These are phyloP conservation scores for Arabidopsis arenosa DNA, from an alignment of 345 rosid species.

Conservation along the genomic window DNA sequence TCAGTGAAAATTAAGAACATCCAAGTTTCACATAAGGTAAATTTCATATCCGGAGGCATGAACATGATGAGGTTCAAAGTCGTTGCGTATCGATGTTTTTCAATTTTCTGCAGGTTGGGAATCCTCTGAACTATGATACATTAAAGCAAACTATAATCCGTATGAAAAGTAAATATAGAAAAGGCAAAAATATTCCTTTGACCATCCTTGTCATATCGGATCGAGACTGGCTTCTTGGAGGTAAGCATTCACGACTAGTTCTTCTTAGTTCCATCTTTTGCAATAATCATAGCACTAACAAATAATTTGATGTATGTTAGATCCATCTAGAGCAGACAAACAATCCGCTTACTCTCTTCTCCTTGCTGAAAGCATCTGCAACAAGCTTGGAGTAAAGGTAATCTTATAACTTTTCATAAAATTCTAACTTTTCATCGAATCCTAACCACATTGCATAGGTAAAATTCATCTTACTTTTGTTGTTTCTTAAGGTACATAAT, in stretches of 20 bases:
- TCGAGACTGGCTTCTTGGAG: conserved; percentile 84
- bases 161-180: conserved; percentile 58
- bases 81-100: conserved; percentile 31
- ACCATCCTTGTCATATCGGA: conserved; percentile 86
- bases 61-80: conserved; percentile 19
- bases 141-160: conserved; percentile 66
- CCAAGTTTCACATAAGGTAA: conserved; percentile 73
- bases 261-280: conserved; percentile 19
- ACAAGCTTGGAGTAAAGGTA: conserved; percentile 82
- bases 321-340: conserved; percentile 92
- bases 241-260: conserved; percentile 45
- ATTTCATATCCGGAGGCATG: conserved; percentile 5
- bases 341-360: conserved; percentile 88
- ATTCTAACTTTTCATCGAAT: conserved; percentile 7
- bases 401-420: conserved; percentile 11
- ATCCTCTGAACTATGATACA: conserved; percentile 79
- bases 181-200: conserved; percentile 63
- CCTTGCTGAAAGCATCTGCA: conserved; percentile 94
- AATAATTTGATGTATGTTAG: conserved; percentile 51
- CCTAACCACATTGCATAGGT: conserved; percentile 21
- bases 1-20: conserved; percentile 63
- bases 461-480: conserved; percentile 14
- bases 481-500: conserved; percentile 74
- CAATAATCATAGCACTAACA: conserved; percentile 12
- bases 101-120: conserved; percentile 68